Conservation (phyloP, 495 filamentous ascomycete genomes). For the Rusavskia elegans region DNA sequence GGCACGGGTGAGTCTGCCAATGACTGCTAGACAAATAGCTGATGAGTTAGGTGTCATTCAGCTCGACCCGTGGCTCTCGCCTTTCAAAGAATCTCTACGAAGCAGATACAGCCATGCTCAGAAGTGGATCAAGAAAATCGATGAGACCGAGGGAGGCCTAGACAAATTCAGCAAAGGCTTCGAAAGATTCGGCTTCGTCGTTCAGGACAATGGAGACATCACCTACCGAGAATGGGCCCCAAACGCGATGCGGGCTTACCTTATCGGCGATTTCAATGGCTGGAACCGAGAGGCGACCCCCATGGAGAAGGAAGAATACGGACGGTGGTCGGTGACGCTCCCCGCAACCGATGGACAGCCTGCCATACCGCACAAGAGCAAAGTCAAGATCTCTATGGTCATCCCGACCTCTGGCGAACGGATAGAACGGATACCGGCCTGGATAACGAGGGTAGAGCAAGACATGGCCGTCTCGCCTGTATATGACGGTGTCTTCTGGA, state of each 20-base stretch:
- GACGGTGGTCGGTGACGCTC: constrained; percentile 74
- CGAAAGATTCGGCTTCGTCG: constrained; percentile 72
- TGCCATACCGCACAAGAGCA: constrained; percentile 81
- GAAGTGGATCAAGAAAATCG: constrained; percentile 69
- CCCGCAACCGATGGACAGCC: constrained; percentile 58
- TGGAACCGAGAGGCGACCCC: constrained; percentile 72
- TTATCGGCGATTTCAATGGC: constrained; percentile 95
- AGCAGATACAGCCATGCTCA: constrained; percentile 68
- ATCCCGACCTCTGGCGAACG: constrained; percentile 54
- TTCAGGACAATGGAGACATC: constrained; percentile 66
- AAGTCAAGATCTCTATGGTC: constrained; percentile 86
- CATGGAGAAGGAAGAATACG: constrained; percentile 73
- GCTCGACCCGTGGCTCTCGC: constrained; percentile 80
- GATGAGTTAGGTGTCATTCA: constrained; percentile 55
- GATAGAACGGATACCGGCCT: constrained; percentile 79
- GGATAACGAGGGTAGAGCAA: constrained; percentile 95
- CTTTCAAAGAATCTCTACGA: constrained; percentile 64
- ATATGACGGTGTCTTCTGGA: constrained; percentile 96
- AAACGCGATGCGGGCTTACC: constrained; percentile 61
- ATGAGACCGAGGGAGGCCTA: constrained; percentile 72
- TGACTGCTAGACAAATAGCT: no score
- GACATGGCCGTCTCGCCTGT: constrained; percentile 73
- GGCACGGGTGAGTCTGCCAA: constrained; percentile 30
- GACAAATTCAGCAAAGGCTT: constrained; percentile 86
- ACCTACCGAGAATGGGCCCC: constrained; percentile 94